A percentile compares a stretch with the other conserved stretches of the same genome.
Conservation (phyloP, 331 rosid genomes). For the Spiraea crenata region DNA sequence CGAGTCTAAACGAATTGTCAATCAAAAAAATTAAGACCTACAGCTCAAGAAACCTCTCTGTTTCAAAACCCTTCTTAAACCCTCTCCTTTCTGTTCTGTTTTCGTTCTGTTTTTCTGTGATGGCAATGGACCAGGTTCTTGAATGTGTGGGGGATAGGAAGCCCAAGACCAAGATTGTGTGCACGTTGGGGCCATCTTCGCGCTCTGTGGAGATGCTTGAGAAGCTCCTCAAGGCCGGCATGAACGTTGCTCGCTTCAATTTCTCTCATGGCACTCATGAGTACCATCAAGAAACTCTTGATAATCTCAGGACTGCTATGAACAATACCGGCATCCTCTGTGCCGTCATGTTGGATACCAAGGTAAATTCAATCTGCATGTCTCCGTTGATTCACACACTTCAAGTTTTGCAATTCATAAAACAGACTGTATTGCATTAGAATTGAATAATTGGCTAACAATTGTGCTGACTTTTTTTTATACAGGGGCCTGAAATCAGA, state of each 20-base stretch:
- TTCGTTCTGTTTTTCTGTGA: not conserved
- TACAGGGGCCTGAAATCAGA: constrained; percentile 93
- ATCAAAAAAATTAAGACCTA: not conserved
- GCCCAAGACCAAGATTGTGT: constrained; percentile 89
- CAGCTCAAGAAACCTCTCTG: not conserved
- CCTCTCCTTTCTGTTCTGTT: not conserved
- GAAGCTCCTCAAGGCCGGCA: constrained; percentile 83
- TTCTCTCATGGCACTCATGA: constrained; percentile 92
- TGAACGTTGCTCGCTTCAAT: constrained; percentile 97
- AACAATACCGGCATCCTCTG: constrained; percentile 78
- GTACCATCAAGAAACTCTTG: constrained; percentile 84
- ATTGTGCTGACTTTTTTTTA: not conserved
- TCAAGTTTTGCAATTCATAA: too few relatives aligned
- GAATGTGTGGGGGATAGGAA: constrained; percentile 26
- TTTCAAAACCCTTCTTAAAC: not conserved
- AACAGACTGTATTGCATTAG: too few relatives aligned
- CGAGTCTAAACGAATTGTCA: not conserved
- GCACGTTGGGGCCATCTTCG: constrained; percentile 88
- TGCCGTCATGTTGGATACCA: constrained; percentile 92
- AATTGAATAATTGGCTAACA: not conserved
- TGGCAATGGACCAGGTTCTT: constrained; percentile 16
- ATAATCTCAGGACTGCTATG: constrained; percentile 73
- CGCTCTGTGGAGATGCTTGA: constrained; percentile 69
- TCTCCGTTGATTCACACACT: too few relatives aligned
- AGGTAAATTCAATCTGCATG: constrained; percentile 35